phyloP scores from a whole-genome alignment of 1,139 yeast genomes.

The Suhomyces chickasaworum region DNA sequence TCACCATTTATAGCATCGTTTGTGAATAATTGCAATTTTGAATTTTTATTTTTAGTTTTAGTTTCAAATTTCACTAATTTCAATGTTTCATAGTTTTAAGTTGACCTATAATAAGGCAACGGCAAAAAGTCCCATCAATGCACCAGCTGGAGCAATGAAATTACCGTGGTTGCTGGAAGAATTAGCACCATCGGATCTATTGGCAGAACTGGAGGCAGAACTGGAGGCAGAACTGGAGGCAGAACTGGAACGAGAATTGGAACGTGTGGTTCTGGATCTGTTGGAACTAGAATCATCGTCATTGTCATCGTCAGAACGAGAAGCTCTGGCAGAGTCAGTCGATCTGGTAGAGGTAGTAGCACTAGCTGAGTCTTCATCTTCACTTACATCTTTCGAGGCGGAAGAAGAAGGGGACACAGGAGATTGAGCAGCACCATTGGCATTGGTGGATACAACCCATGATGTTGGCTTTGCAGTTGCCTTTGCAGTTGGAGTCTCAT shows the following conservation, averaged over 20 bases:
- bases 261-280: not conserved
- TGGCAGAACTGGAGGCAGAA: not conserved
- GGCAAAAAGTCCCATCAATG: conserved; percentile 20
- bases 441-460: too few relatives aligned
- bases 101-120: conserved; percentile 9
- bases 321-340: not conserved
- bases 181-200: conserved; percentile 9
- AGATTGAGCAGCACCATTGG: not conserved
- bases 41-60: too few relatives aligned
- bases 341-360: conserved; percentile 2
- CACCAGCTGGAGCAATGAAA: conserved; percentile 20
- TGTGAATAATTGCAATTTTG: not conserved
- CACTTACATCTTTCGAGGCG: too few relatives aligned
- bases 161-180: conserved; percentile 13
- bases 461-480: too few relatives aligned
- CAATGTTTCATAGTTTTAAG: not conserved
- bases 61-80: too few relatives aligned
- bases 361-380: not conserved
- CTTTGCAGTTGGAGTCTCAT: not conserved
- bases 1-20: too few relatives aligned
- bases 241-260: conserved; percentile 10
- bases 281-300: not conserved
- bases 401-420: too few relatives aligned
- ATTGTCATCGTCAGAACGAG: not conserved
- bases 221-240: conserved; percentile 5